Evolutionary conservation across 148 eudicot species (phyloP), one percentile per base, ranked within the genome.

Genomic region (Dianthus caryophyllus): DNA sequence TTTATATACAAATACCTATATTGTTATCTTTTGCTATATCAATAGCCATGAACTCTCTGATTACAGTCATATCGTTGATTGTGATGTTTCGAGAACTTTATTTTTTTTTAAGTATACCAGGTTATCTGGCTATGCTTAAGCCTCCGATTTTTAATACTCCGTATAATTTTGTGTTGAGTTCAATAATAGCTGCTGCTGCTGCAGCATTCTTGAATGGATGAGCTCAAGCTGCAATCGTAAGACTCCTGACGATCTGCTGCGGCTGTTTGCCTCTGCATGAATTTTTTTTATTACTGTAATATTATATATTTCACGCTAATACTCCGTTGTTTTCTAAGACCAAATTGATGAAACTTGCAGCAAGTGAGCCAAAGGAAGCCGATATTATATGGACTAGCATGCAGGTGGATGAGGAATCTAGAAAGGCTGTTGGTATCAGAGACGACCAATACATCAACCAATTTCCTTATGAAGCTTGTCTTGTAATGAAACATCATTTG

Each of bases 401-500:
- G 86, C 97, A 94, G 84, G 81, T 94, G 69, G 99, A 94, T 71
- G 99, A 90, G 75, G 99, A 90, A 46, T 75, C 73, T 52, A 90
- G 73, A 85, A 87, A 81, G 66, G 97, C 90, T 67, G 78, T 75
- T 65, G 99, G 97, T 68, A 75, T 94, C 69, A 90, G 77, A 64
- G 96, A 94, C 72, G 82, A 85, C 64, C 96, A 90, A 69, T 90
- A 82, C 81, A 60, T 85, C 21, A 94, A 94, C 75, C 99, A 94
- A 70, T 94, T 90, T 78, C 99, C 99, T 55, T 84, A 71, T 56
- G 99, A 94, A 78, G 96, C 99, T 27, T 94, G 99, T 79, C 82
- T 94, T 71, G 99, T 94, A 54, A 94, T 94, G 99, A 94, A 94
- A 73, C 99, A 94, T 81, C 83, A 90, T 79, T 70, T 94, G 76